Percentiles rank a stretch among this genome's conserved stretches.
phyloP scores from a whole-genome alignment of 495 filamentous ascomycete species.

The Viridothelium virens region DNA sequence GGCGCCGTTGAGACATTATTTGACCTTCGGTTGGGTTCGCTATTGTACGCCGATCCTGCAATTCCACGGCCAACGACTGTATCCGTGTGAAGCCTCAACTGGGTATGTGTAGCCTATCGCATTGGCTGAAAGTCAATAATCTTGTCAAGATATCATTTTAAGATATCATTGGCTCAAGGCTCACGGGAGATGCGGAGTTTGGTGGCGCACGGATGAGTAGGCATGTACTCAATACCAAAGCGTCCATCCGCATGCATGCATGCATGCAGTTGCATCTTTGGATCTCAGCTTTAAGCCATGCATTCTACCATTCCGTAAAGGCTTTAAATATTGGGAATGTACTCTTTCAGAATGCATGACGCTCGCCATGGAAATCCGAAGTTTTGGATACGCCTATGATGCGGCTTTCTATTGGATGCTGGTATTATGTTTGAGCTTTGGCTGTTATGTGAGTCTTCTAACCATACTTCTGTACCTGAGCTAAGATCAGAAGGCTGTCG shows the following conservation, averaged over 20 bases:
- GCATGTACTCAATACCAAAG: not conserved
- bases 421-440: not conserved
- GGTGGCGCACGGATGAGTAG: not conserved
- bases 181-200: not conserved
- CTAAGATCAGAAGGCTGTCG: not conserved
- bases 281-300: not conserved
- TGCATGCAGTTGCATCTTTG: too few species aligned
- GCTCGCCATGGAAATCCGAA: not conserved
- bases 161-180: not conserved
- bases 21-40: not conserved
- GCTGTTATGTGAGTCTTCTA: not conserved
- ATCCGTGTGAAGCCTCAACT: not conserved
- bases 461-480: not conserved
- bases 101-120: not conserved
- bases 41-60: not conserved
- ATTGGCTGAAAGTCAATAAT: not conserved
- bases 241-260: not conserved
- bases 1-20: not conserved
- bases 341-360: not conserved
- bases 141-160: not conserved
- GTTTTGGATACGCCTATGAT: not conserved
- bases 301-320: not conserved
- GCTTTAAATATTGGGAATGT: not conserved
- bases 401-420: not conserved
- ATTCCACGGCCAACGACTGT: not conserved